These are phyloP conservation scores for Cymodocea nodosa DNA, from an alignment of 116 monocot genomes.

Conservation along the genomic window DNA sequence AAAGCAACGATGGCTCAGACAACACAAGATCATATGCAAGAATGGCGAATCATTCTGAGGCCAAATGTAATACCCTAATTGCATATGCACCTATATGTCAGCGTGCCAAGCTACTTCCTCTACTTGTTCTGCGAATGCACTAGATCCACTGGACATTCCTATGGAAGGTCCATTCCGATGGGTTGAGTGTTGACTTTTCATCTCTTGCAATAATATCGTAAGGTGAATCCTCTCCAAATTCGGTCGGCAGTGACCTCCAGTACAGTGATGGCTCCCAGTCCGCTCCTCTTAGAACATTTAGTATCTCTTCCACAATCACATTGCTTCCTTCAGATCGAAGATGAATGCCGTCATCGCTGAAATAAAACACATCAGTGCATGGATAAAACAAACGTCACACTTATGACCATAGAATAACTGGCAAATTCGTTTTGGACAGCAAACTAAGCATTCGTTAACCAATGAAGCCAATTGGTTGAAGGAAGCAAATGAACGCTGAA, in stretches of 20 bases:
- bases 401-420: background rate
- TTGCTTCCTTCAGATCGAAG: constrained; percentile 65
- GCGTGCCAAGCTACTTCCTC: too few relatives aligned
- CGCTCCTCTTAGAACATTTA: constrained; percentile 62
- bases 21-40: too few relatives aligned
- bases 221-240: constrained; percentile 72
- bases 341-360: constrained; percentile 82
- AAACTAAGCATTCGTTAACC: too few relatives aligned
- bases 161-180: constrained; percentile 54
- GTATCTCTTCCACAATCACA: constrained; percentile 60
- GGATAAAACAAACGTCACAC: background rate
- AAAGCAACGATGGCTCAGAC: too few relatives aligned
- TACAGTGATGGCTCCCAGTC: constrained; percentile 77
- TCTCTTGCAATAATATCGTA: constrained; percentile 49
- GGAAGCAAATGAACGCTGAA: too few relatives aligned
- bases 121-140: background rate
- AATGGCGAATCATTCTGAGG: too few relatives aligned
- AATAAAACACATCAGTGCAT: background rate
- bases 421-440: too few relatives aligned
- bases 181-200: constrained; percentile 58
- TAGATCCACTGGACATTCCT: constrained; percentile 61
- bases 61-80: too few relatives aligned
- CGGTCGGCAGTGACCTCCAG: constrained; percentile 81
- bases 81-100: too few relatives aligned
- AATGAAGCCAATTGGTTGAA: too few relatives aligned